Conservation (phyloP, 2,329 filamentous ascomycete genomes). For the Graphium sp. region DNA sequence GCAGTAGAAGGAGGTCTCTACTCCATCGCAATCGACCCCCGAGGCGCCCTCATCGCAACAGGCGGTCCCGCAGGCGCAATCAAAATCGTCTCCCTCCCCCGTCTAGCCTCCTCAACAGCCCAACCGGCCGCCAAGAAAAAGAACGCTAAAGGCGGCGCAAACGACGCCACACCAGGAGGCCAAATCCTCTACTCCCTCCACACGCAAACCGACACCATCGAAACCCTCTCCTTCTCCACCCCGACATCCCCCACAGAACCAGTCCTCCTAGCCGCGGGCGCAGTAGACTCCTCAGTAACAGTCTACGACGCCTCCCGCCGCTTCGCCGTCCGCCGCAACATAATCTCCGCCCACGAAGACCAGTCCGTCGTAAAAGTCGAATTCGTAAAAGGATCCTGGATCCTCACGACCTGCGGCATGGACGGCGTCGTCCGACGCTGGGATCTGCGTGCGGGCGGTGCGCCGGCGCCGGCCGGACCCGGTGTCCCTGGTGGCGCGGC, state of each 20-base stretch:
- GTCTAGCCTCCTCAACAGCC: conserved; percentile 19
- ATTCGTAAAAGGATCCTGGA: conserved; percentile 52
- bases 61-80: conserved; percentile 80
- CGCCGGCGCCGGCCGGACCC: conserved; percentile 12
- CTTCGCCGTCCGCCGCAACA: conserved; percentile 72
- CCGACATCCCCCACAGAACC: conserved; percentile 11
- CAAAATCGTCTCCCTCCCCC: conserved; percentile 69
- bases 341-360: conserved; percentile 72
- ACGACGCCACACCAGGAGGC: conserved; percentile 24
- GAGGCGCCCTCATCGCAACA: conserved; percentile 63
- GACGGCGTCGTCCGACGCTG: conserved; percentile 82
- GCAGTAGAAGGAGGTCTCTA: conserved; percentile 82
- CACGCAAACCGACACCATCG: conserved; percentile 59
- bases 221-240: conserved; percentile 49
- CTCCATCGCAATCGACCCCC: conserved; percentile 69
- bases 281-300: conserved; percentile 62
- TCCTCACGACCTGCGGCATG: conserved; percentile 79
- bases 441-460: conserved; percentile 47
- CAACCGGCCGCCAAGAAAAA: conserved; percentile 13
- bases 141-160: conserved; percentile 16
- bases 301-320: conserved; percentile 76
- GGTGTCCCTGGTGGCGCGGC: conserved; percentile 11
- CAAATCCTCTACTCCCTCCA: conserved; percentile 69
- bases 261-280: conserved; percentile 44
- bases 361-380: conserved; percentile 85